These are phyloP conservation scores for Xylaria sp. DNA, from an alignment of 2,329 filamentous ascomycete species.

Conservation along the genomic window DNA sequence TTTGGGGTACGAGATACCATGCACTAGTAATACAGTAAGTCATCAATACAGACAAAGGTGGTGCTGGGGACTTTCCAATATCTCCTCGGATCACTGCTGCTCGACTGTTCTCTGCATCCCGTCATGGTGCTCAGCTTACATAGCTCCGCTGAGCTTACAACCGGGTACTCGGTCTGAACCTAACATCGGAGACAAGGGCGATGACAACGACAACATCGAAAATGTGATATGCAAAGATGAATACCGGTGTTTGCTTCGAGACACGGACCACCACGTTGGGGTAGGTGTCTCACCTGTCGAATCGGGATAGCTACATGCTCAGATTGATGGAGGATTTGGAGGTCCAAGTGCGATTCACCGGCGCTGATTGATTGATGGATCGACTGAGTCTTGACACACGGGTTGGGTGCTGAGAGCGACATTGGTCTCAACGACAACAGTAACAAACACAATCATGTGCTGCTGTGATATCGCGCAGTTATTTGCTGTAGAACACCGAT, in stretches of 20 bases:
- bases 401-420: constrained; percentile 2
- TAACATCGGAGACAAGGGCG: not conserved
- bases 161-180: not conserved
- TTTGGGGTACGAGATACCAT: constrained; percentile 2
- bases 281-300: constrained; percentile 1
- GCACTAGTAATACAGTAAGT: constrained; percentile 8
- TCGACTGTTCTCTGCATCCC: not conserved
- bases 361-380: not conserved
- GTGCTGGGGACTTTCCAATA: not conserved
- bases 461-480: not conserved
- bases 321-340: not conserved
- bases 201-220: not conserved
- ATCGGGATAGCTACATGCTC: constrained; percentile 1
- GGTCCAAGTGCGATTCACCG: constrained; percentile 1
- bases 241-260: not conserved
- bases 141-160: not conserved
- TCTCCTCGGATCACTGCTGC: not conserved
- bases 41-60: not conserved
- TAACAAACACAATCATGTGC: not conserved
- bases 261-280: not conserved
- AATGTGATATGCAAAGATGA: not conserved
- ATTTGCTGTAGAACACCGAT: not conserved
- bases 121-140: not conserved
- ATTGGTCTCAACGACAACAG: not conserved
- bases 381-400: not conserved